Evolutionary conservation across 192 early-diverging fungal genomes (phyloP), one percentile per base, ranked within the genome.

Genomic region (Paraglomus occultum): DNA sequence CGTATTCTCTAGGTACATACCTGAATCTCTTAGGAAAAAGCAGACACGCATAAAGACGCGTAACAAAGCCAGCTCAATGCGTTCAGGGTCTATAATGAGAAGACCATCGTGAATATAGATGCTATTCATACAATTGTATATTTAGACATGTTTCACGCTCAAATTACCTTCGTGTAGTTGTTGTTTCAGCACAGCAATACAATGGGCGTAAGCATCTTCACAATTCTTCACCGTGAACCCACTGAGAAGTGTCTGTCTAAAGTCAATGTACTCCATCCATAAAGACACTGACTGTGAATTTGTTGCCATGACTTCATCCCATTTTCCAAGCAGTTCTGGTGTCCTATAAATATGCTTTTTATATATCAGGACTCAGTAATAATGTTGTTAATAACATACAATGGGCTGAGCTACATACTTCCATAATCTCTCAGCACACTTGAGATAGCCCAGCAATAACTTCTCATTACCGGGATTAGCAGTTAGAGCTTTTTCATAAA

Each of bases 181-280:
- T 75, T 61, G 80, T 67, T 80, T 73, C 61, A 80, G 74, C 8
- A 83, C 77, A 20, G 69, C 50, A 8, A 75, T 44, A 51, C 67
- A 68, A 8, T 68, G 67, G 31, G 31, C 15, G 31, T 31, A 31
- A 31, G 31, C 31, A 31, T 31, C 31, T 31, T 31, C 31, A 74
- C 82, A 85, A 9, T 76, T 67, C 20, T 75, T 76, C 64, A 82
- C 80, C 6, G 79, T 71, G 39, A 83, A 87, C 54, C 80, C 83
- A 5, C 77, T 51, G 15, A 84, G 83, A 53, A 82, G 80, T 22
- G 83, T 81, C 54, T 87, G 85, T 8, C 85, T 58, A 53, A 79
- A 80, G 47, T 84, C 78, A 49, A 87, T 64, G 47, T 87, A 87
- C 23, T 87, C 75, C 9, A 82, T 81, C 85, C 85, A 87, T 9